Conservation (phyloP, 352 stramenopile genomes). For the Phytophthora litchii region DNA sequence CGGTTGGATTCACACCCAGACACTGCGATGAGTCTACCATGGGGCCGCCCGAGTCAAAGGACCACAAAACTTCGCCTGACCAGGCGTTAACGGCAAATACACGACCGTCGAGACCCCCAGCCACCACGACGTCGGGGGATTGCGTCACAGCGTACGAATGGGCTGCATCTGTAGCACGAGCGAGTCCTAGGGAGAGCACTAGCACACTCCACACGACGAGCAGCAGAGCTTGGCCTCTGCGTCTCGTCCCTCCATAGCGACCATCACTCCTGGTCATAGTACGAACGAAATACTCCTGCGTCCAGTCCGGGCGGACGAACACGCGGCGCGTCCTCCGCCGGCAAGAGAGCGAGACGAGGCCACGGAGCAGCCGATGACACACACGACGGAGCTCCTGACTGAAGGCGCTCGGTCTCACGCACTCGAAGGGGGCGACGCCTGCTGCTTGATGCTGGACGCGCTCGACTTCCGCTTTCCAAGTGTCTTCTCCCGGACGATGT, state of each 20-base stretch:
- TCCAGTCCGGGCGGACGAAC: constrained; percentile 19
- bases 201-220: constrained; percentile 10
- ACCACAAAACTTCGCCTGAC: constrained; percentile 80
- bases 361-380: constrained; percentile 21
- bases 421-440: constrained; percentile 8
- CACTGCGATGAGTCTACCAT: constrained; percentile 80
- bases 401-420: constrained; percentile 9
- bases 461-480: constrained; percentile 25
- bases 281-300: constrained; percentile 5
- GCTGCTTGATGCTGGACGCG: constrained; percentile 10
- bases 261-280: constrained; percentile 26
- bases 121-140: constrained; percentile 60
- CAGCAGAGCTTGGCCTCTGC: constrained; percentile 6
- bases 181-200: neutral
- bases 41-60: constrained; percentile 81
- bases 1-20: constrained; percentile 14
- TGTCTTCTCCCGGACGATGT: constrained; percentile 16
- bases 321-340: constrained; percentile 20
- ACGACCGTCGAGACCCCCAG: constrained; percentile 74
- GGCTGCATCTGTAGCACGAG: neutral
- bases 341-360: constrained; percentile 21
- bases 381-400: constrained; percentile 5
- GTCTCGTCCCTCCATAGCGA: constrained; percentile 10
- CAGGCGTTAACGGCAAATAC: constrained; percentile 83
- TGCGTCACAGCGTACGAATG: constrained; percentile 28